A percentile compares a stretch with the other conserved stretches of the same genome.
These are phyloP conservation scores for Heterobasidion occidentale DNA, from an alignment of 1,284 basidiomycete species.

Conservation along the genomic window DNA sequence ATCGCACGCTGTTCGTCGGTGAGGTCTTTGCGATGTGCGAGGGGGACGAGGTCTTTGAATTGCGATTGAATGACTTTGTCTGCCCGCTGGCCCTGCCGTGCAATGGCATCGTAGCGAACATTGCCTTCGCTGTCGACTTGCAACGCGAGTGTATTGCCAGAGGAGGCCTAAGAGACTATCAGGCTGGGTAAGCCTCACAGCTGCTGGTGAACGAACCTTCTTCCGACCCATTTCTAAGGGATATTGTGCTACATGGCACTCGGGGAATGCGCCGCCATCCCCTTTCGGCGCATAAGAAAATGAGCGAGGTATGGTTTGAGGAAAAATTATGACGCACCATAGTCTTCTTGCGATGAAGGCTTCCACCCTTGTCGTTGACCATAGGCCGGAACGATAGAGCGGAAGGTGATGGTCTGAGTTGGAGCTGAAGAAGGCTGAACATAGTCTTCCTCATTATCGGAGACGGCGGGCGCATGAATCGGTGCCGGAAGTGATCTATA, in stretches of 20 bases:
- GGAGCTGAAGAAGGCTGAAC: conserved; percentile 18
- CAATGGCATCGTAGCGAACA: conserved; percentile 95
- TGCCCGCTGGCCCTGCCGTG: conserved; percentile 85
- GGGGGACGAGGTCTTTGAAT: conserved; percentile 95
- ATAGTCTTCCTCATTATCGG: conserved; percentile 50
- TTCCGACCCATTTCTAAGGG: conserved; percentile 93
- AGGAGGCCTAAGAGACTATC: conserved; percentile 50
- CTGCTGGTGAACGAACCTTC: conserved; percentile 49
- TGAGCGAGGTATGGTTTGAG: conserved; percentile 3
- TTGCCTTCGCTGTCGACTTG: conserved; percentile 97
- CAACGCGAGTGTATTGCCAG: conserved; percentile 90
- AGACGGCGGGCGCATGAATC: conserved; percentile 40
- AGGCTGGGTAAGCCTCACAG: not conserved
- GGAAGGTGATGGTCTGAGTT: conserved; percentile 38
- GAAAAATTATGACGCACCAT: conserved; percentile 41
- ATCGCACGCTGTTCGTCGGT: conserved; percentile 67
- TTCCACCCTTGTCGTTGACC: conserved; percentile 85
- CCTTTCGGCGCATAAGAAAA: conserved; percentile 30
- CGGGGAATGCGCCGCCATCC: conserved; percentile 93
- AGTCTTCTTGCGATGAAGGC: conserved; percentile 77
- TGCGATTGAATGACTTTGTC: conserved; percentile 89
- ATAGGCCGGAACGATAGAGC: conserved; percentile 67
- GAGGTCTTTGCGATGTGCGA: conserved; percentile 85
- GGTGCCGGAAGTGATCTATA: conserved; percentile 51
- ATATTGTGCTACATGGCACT: conserved; percentile 97